These are phyloP conservation scores for Rhinocladiella similis DNA, from an alignment of 2,329 filamentous ascomycete genomes.

Conservation along the genomic window DNA sequence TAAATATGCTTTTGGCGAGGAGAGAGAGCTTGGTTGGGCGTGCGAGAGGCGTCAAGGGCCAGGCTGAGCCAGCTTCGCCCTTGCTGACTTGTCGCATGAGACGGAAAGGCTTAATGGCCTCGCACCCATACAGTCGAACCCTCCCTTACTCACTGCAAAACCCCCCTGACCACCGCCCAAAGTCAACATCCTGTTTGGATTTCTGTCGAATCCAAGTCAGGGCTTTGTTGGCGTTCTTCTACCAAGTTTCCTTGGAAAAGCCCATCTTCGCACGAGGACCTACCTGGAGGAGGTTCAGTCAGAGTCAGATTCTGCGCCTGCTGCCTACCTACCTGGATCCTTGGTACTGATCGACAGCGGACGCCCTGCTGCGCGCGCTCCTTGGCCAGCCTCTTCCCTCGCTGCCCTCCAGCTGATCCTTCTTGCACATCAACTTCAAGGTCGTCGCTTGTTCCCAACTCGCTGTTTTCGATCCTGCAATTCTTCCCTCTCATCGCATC, in stretches of 20 bases:
- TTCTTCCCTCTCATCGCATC: background rate
- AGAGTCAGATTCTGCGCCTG: background rate
- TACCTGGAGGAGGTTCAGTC: background rate
- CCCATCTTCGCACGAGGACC: background rate
- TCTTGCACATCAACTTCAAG: background rate
- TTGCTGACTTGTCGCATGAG: background rate
- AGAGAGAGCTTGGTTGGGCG: background rate
- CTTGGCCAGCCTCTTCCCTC: constrained; percentile 17
- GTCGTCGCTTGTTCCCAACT: background rate
- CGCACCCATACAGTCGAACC: background rate
- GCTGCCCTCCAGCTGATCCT: constrained; percentile 11
- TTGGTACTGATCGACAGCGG: constrained; percentile 1
- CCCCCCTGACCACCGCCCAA: background rate
- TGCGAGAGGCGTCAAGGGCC: background rate
- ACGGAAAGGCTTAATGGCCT: background rate
- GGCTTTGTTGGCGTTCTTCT: background rate
- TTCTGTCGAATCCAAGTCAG: background rate
- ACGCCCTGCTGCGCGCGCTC: constrained; percentile 1
- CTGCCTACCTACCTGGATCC: background rate
- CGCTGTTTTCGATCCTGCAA: background rate
- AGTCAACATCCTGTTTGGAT: background rate
- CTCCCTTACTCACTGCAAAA: constrained; percentile 1
- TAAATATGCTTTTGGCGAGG: background rate
- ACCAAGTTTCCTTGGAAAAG: background rate
- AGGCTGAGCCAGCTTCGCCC: background rate